These are phyloP conservation scores for Aquilaria agallochum DNA, from an alignment of 441 rosid species.

Conservation along the genomic window DNA sequence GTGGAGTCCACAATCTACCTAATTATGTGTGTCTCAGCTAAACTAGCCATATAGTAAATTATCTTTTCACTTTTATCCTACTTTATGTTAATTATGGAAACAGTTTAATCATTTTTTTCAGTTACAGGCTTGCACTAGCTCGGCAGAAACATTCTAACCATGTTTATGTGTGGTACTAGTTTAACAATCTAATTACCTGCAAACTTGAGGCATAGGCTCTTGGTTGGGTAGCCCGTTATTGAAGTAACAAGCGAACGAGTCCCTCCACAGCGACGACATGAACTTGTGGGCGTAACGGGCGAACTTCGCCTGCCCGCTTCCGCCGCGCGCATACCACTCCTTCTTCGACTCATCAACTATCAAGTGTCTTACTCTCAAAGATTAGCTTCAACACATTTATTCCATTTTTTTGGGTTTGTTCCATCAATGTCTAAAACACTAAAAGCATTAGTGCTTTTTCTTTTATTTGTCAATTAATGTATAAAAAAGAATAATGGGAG, in stretches of 20 bases:
- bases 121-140: too few species aligned
- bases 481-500: conserved; percentile 96
- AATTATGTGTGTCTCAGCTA: too few species aligned
- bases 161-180: too few species aligned
- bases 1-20: too few species aligned
- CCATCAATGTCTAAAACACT: neutral
- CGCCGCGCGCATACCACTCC: conserved; percentile 44
- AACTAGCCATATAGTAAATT: too few species aligned
- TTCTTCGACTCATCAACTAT: conserved; percentile 27
- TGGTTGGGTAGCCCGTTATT: conserved; percentile 37
- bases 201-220: conserved; percentile 26
- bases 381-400: too few species aligned
- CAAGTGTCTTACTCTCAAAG: neutral
- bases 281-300: neutral
- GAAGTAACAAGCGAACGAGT: conserved; percentile 34
- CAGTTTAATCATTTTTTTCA: too few species aligned
- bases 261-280: conserved; percentile 32
- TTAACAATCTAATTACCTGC: conserved; percentile 31
- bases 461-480: conserved; percentile 41
- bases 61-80: too few species aligned
- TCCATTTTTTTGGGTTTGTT: neutral
- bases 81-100: too few species aligned
- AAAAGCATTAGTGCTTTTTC: conserved; percentile 13
- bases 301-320: neutral
- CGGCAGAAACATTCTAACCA: too few species aligned